Percentiles rank a stretch among this genome's conserved stretches.
phyloP scores from a whole-genome alignment of 2,329 filamentous ascomycete genomes.

The Fusarium incarnatum region DNA sequence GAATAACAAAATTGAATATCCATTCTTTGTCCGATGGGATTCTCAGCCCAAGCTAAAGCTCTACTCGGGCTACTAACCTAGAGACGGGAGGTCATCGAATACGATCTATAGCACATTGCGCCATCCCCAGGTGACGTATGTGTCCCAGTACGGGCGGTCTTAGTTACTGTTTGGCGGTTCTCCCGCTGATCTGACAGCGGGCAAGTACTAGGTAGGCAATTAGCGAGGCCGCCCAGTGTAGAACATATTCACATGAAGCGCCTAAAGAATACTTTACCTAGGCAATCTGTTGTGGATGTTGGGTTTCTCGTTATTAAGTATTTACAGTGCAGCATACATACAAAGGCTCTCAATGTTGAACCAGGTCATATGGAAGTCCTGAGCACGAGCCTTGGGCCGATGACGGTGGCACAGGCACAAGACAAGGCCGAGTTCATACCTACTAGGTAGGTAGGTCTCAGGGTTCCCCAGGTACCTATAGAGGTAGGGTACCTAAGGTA shows the following conservation, averaged over 20 bases:
- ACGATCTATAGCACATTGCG: conserved; percentile 9
- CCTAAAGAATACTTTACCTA: neutral
- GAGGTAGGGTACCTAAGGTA: too few relatives aligned
- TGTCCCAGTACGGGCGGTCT: neutral
- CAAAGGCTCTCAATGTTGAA: neutral
- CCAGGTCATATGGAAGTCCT: neutral
- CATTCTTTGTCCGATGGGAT: neutral
- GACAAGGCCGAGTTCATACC: conserved; percentile 6
- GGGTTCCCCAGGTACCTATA: conserved; percentile 26
- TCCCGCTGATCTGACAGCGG: conserved; percentile 29
- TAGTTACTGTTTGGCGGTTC: neutral
- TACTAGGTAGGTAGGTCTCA: neutral
- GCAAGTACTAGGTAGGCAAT: neutral
- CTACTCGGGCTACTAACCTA: neutral
- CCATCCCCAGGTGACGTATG: conserved; percentile 20
- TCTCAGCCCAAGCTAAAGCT: neutral
- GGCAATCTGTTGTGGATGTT: neutral
- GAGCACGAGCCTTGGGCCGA: conserved; percentile 14
- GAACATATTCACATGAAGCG: neutral
- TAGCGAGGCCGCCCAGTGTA: conserved; percentile 35
- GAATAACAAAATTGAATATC: neutral
- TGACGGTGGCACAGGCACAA: conserved; percentile 4
- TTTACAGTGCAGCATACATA: neutral
- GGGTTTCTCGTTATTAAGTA: neutral
- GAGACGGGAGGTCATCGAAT: neutral